Percentiles rank a stretch among this genome's conserved stretches.
These are phyloP conservation scores for Hypholoma fasciculare DNA, from an alignment of 768 basidiomycete genomes.

Conservation along the genomic window DNA sequence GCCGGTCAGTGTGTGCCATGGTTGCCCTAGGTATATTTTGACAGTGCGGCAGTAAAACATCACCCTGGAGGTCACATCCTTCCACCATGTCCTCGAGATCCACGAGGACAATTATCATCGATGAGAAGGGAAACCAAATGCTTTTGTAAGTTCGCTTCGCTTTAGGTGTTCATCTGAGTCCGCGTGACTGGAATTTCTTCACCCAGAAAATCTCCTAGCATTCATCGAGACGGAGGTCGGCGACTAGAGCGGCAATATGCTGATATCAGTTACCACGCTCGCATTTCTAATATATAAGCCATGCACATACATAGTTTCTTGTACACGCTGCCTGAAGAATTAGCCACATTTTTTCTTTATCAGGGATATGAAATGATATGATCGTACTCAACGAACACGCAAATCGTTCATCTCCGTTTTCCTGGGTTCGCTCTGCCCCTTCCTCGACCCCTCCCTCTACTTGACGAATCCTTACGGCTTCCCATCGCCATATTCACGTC, in stretches of 20 bases:
- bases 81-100: conserved; percentile 26
- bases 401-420: conserved; percentile 15
- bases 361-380: neutral
- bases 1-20: conserved; percentile 8
- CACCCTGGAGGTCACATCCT: conserved; percentile 20
- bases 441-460: conserved; percentile 13
- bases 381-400: neutral
- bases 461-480: conserved; percentile 21
- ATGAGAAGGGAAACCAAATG: conserved; percentile 33
- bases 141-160: conserved; percentile 25
- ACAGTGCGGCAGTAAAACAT: conserved; percentile 8
- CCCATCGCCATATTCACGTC: conserved; percentile 50
- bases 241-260: conserved; percentile 5
- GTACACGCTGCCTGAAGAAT: neutral
- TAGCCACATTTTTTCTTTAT: neutral
- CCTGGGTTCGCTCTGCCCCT: conserved; percentile 4
- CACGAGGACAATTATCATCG: conserved; percentile 31
- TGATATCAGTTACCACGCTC: conserved; percentile 14
- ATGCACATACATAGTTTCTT: neutral
- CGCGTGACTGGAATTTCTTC: neutral
- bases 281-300: conserved; percentile 9
- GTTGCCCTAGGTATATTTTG: neutral
- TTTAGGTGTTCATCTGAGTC: no score
- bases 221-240: conserved; percentile 9
- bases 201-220: conserved; percentile 14